Base-by-base conservation (phyloP, 768 basidiomycete genomes). In the Collybia nuda region DNA sequence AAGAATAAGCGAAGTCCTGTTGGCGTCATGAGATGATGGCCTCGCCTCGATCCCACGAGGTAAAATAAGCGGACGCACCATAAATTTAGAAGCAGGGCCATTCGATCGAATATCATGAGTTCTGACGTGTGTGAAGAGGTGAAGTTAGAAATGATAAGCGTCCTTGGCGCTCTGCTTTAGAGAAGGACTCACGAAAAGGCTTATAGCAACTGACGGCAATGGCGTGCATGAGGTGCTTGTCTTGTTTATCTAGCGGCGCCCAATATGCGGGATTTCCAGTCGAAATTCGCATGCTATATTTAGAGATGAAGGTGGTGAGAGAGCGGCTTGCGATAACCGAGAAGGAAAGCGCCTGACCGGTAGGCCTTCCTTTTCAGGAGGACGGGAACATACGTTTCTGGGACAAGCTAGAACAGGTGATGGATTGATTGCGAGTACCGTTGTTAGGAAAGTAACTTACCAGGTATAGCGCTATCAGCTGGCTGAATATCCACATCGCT, bases 381-480 rank as follows among this genome's bases (percentile, higher is more conserved):
- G 6, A 84, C 72, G 0, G 88, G 85, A 2, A 62, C 65, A 58
- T 82, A 90, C 0, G 89, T 89, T 68, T 93, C 91, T 1, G 86
- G 86, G 0, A 88, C 79, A 32, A 86, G 60, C 80, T 88, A 47
- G 6, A n/a, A 22, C 6, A n/a, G 11, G 2, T 12, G 35, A 28
- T 32, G 22, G 45, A n/a, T 50, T 22, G 42, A 50, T 26, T 40
- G 17, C 38, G 22, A 11, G 23, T 23, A 9, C 9, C 24, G 4
- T 7, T 39, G 8, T 17, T 42, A 7, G 26, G 15, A 26, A 21
- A 12, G 9, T 11, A 9, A 65, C 77, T 56, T 55, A 85, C 85
- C 38, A 79, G 19, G 41, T 82, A 59, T 6, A 93, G 66, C 0
- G 79, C 68, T 6, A 78, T 43, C 7, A 75, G 64, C 62, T 89